Conservation (phyloP, 805 yeast genomes). For the Kodamaea kakaduensis region DNA sequence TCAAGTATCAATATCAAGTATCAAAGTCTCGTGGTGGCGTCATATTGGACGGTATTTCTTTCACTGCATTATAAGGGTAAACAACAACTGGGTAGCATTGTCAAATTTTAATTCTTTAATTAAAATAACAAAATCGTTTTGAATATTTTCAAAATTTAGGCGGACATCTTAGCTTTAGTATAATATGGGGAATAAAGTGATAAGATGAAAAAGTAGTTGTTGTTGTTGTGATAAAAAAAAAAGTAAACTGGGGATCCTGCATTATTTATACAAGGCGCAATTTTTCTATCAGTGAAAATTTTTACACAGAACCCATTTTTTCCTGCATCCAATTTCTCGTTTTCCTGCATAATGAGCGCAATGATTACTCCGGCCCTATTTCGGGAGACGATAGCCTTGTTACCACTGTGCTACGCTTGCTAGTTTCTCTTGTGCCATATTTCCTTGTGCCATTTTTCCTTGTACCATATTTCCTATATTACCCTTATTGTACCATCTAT, state of each 20-base stretch:
- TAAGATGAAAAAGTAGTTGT: constrained; percentile 4
- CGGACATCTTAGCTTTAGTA: constrained; percentile 10
- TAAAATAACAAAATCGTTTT: constrained; percentile 7
- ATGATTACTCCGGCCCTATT: no score
- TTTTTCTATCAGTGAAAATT: constrained; percentile 5
- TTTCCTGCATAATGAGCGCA: no score
- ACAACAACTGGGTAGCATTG: constrained; percentile 7
- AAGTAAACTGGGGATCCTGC: constrained; percentile 5
- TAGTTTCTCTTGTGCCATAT: no score
- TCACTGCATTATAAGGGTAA: constrained; percentile 8
- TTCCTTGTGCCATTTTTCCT: no score
- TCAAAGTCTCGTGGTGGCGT: constrained; percentile 7
- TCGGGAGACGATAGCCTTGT: no score
- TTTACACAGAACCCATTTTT: constrained; percentile 8
- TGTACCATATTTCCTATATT: no score
- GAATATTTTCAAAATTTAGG: constrained; percentile 6
- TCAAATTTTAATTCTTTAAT: constrained; percentile 4
- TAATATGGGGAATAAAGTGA: constrained; percentile 4
- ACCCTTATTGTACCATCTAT: no score
- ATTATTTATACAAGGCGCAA: constrained; percentile 12
- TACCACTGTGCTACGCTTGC: no score
- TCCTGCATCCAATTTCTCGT: no score
- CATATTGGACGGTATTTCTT: constrained; percentile 10
- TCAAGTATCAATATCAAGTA: no score
- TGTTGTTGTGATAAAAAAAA: constrained; percentile 9